Evolutionary conservation across 768 basidiomycete species (phyloP).

Genomic region (Pisolithus albus): DNA sequence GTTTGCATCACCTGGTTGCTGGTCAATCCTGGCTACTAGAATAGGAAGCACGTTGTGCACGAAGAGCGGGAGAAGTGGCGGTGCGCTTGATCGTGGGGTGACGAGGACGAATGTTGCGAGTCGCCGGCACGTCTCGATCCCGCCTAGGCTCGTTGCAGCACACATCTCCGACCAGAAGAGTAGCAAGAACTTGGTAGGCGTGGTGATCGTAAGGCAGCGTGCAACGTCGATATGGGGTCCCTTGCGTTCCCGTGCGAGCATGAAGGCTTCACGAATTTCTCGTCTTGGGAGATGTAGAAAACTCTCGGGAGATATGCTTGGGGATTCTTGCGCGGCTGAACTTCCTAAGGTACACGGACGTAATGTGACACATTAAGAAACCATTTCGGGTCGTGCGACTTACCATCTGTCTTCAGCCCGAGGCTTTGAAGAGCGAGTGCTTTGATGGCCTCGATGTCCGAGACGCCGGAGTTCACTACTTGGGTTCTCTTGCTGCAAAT

Average conservation of each 20-base stretch:
- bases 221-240: slow-evolving; percentile 60
- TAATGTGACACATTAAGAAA: not conserved
- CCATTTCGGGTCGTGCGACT: slow-evolving; percentile 2
- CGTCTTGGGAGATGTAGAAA: slow-evolving; percentile 51
- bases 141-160: slow-evolving; percentile 46
- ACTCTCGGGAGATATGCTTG: slow-evolving; percentile 24
- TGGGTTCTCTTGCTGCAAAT: slow-evolving; percentile 35
- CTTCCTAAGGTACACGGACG: slow-evolving; percentile 8
- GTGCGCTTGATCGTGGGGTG: slow-evolving; percentile 47
- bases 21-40: slow-evolving; percentile 49
- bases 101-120: slow-evolving; percentile 64
- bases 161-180: slow-evolving; percentile 64
- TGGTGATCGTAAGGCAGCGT: slow-evolving; percentile 51
- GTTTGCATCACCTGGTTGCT: slow-evolving; percentile 44
- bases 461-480: slow-evolving; percentile 23
- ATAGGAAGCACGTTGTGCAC: slow-evolving; percentile 60
- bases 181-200: slow-evolving; percentile 57
- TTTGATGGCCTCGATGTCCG: slow-evolving; percentile 35
- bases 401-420: slow-evolving; percentile 34
- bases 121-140: slow-evolving; percentile 56
- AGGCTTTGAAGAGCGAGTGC: slow-evolving; percentile 34
- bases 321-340: slow-evolving; percentile 9
- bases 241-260: slow-evolving; percentile 53
- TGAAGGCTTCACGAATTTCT: slow-evolving; percentile 51
- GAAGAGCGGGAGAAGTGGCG: slow-evolving; percentile 71